Conservation (phyloP, 306 rosid species). For the Urtica urens region DNA sequence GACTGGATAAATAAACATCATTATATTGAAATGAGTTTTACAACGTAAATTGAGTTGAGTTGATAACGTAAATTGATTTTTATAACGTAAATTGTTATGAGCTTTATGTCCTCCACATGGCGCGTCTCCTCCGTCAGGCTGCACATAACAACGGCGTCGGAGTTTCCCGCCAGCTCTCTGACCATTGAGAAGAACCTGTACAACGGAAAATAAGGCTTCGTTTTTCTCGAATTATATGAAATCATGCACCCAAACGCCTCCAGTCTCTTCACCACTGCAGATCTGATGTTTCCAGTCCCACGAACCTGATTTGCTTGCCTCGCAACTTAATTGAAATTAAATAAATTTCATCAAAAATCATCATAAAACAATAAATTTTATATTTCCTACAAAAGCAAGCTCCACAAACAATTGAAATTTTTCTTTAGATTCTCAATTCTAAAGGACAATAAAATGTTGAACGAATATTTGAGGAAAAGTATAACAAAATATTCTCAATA, state of each 20-base stretch:
- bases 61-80: too few relatives aligned
- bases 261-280: conserved; percentile 36
- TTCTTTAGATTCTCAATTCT: too few relatives aligned
- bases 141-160: conserved; percentile 30
- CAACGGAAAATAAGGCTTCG: conserved; percentile 11
- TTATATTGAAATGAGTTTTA: too few relatives aligned
- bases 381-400: too few relatives aligned
- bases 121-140: conserved; percentile 30
- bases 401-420: neutral
- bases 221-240: conserved; percentile 22
- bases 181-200: conserved; percentile 38
- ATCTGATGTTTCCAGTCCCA: conserved; percentile 41
- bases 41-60: too few relatives aligned
- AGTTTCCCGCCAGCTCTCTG: conserved; percentile 33
- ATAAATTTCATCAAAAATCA: too few relatives aligned
- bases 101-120: conserved; percentile 28
- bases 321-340: conserved; percentile 22
- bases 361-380: too few relatives aligned
- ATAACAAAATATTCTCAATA: too few relatives aligned
- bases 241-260: conserved; percentile 36
- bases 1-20: too few relatives aligned
- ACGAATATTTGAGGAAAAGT: too few relatives aligned
- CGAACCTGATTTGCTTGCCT: conserved; percentile 40
- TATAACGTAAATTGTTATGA: too few relatives aligned
- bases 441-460: too few relatives aligned